These are phyloP conservation scores for Paramecium pentaurelia DNA, from an alignment of 73 alveolate genomes.

Conservation along the genomic window DNA sequence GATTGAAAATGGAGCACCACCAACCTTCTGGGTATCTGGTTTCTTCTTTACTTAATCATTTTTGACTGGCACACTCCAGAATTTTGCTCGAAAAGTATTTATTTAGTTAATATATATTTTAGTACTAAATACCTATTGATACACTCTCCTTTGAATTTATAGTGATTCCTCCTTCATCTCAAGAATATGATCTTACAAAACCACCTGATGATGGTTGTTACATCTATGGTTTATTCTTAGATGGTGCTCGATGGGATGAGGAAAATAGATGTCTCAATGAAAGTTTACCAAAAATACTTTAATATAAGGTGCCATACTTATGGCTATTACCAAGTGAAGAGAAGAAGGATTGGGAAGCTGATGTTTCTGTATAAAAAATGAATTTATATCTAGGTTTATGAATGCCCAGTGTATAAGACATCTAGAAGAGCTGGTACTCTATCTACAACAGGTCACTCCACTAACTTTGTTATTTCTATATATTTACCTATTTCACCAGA, in stretches of 20 bases:
- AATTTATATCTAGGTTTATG: constrained; percentile 62
- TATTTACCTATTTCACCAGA: constrained; percentile 90
- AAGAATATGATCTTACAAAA: constrained; percentile 85
- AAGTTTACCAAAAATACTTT: constrained; percentile 94
- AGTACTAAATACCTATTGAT: constrained; percentile 92
- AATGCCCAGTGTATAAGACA: constrained; percentile 98
- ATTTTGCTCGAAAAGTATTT: constrained; percentile 87
- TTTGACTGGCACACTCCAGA: constrained; percentile 98
- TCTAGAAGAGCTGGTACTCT: constrained; percentile 99
- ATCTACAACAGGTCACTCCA: constrained; percentile 99
- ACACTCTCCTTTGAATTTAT: constrained; percentile 86
- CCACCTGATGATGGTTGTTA: constrained; percentile 98
- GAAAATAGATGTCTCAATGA: constrained; percentile 89
- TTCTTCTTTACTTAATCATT: constrained; percentile 99
- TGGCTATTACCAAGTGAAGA: constrained; percentile 91
- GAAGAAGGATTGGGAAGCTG: constrained; percentile 80
- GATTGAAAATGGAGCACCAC: constrained; percentile 99
- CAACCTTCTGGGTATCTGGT: constrained; percentile 99
- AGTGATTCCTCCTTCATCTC: constrained; percentile 86
- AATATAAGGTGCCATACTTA: constrained; percentile 85
- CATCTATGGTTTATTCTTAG: constrained; percentile 98
- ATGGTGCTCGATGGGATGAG: constrained; percentile 99
- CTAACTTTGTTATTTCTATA: constrained; percentile 98
- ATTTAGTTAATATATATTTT: constrained; percentile 74
- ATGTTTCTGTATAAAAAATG: background rate